A percentile compares a stretch with the other conserved stretches of the same genome.
Evolutionary conservation across 371 early-diverging fungal species (phyloP).

Genomic region (Nematocida ausubeli): DNA sequence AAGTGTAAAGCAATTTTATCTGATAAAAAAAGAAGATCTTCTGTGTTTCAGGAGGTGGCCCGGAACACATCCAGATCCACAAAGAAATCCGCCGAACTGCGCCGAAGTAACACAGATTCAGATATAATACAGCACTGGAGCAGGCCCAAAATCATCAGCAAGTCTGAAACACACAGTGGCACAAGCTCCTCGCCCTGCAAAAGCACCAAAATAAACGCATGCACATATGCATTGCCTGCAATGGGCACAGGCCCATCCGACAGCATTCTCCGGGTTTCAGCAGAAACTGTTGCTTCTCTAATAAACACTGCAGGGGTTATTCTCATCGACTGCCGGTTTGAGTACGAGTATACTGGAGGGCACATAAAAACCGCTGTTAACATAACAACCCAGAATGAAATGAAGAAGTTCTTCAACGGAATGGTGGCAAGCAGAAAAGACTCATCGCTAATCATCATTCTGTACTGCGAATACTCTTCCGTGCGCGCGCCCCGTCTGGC

Average conservation of each 20-base stretch:
- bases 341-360: conserved; percentile 80
- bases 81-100: background rate
- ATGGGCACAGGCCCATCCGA: conserved; percentile 63
- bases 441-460: conserved; percentile 70
- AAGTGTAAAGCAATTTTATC: background rate
- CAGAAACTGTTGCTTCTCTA: conserved; percentile 49
- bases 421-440: conserved; percentile 36
- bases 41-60: background rate
- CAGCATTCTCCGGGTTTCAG: conserved; percentile 59
- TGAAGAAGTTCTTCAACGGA: conserved; percentile 66
- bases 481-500: conserved; percentile 80
- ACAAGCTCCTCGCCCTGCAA: background rate
- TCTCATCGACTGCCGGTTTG: conserved; percentile 78
- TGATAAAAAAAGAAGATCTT: background rate
- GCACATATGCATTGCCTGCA: conserved; percentile 45
- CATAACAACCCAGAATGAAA: conserved; percentile 69
- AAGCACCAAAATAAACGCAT: background rate
- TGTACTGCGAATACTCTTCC: conserved; percentile 82
- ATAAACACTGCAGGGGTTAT: conserved; percentile 58
- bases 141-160: background rate
- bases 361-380: conserved; percentile 75
- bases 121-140: background rate
- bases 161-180: background rate
- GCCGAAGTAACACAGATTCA: background rate
- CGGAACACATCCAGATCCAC: background rate